Evolutionary conservation across 2,329 filamentous ascomycete species (phyloP).

Genomic region (Arthrobotrys sphaeroides): DNA sequence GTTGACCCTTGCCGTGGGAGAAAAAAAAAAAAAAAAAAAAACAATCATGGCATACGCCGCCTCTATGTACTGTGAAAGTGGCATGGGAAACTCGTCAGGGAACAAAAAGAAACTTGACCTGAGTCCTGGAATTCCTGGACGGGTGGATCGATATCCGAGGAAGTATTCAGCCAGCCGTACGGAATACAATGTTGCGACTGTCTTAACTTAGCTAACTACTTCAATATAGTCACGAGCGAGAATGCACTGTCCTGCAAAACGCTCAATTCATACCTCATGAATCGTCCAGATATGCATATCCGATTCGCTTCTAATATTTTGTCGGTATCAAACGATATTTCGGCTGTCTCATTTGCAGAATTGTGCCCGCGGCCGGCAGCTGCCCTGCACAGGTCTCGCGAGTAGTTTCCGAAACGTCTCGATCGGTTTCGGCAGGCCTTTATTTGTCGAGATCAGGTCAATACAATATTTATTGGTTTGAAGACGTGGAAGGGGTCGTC

Average conservation of each 20-base stretch:
- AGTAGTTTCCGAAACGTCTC: constrained; percentile 3
- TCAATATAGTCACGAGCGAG: constrained; percentile 10
- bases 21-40: constrained; percentile 6
- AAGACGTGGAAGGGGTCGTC: constrained; percentile 8
- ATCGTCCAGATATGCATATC: not conserved
- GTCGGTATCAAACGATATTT: not conserved
- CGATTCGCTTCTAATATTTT: not conserved
- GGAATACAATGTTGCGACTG: constrained; percentile 7
- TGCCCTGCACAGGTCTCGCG: not conserved
- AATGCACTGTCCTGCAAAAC: not conserved
- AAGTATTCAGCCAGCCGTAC: not conserved
- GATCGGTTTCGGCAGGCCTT: constrained; percentile 3
- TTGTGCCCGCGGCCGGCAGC: not conserved
- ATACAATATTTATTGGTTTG: constrained; percentile 14
- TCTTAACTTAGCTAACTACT: no score
- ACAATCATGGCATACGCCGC: not conserved
- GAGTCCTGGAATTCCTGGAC: not conserved
- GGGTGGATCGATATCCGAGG: not conserved
- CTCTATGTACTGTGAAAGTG: not conserved
- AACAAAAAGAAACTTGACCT: not conserved
- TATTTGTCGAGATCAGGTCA: constrained; percentile 10
- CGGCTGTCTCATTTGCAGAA: not conserved
- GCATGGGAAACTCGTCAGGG: not conserved
- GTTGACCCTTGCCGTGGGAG: not conserved
- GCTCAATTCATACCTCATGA: constrained; percentile 12